Evolutionary conservation across 768 basidiomycete genomes (phyloP), one percentile per base, ranked within the genome.

Genomic region (Paxillus rubicundulus): DNA sequence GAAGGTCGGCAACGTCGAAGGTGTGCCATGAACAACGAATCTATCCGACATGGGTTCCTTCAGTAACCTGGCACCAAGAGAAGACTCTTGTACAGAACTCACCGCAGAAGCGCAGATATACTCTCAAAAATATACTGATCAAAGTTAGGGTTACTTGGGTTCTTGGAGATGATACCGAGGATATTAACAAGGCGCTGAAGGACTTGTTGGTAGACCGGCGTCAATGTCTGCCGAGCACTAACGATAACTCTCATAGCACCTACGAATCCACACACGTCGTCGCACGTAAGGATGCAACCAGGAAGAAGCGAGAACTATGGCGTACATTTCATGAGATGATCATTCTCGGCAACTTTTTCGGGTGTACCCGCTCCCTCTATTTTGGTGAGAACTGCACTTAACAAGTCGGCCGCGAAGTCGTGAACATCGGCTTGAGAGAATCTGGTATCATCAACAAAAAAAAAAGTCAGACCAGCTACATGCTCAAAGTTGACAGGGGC

Each of bases 101-200:
- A 90, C 90, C 91, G 82, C 76, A 97, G 87, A 60, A 99, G 73
- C 2, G 87, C 95, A n/a, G 95, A 88, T 38, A 99, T 84, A 65
- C 89, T 89, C 73, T 99, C 96, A 63, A 99, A 98, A 57, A 93
- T 89, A 65, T 92, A 97, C 68, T 98, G 97, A 68, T 97, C 95
- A 70, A 99, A 98, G 59, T 87, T 86, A 2, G 97, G 97, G 70
- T 99, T 99, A 67, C 90, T 93, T 14, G 97, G 96, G 67, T 99
- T 99, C 74, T 89, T 91, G 54, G 89, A 91, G 61, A 96, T 93
- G 49, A 87, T 79, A 12, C 89, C 86, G 28, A 98, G 78, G 62
- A 98, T 95, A 24, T 72, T 70, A 50, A 97, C 90, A 8, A 99
- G 81, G 12, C 88, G 85, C 38, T 68, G 72, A 7, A 98, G 78